Evolutionary conservation across 257 asterid species (phyloP), one percentile per base, ranked within the genome.

Genomic region (Solanum tacnaense): DNA sequence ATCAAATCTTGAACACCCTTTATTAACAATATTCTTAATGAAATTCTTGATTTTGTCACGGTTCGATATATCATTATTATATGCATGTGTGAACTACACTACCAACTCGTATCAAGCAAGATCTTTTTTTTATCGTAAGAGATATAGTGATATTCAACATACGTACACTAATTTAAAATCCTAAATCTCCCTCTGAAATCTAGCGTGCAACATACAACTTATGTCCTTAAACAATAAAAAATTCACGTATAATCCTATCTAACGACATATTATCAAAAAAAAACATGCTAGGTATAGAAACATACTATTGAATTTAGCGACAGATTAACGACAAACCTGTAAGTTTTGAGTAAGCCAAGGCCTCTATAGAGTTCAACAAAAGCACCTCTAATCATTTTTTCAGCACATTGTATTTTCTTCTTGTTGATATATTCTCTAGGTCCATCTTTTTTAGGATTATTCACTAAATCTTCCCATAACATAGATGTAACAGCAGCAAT

Each of bases 341-440:
- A 97, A 31, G 93, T 97, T 86, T 88, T 95, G 0, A 97, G 96
- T 87, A 97, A 90, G 70, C 98, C 96, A 74, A 97, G 98, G 87
- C 99, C 99, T 71, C 95, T 91, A 58, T 96, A 95, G 60, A 97
- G 96, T 87, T 97, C 99, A 68, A 97, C 98, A 94, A 94, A 96
- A 41, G 97, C 99, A 84, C 96, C 94, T 90, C 99, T 88, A 67
- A 97, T 95, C 99, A 95, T 96, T 91, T 97, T 97, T 67, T 96
- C 98, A 44, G 99, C 98, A 88, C 94, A 92, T 84, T 97, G 98
- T 10, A 96, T 93, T 90, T 97, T 95, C 92, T 92, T 94, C 18
- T 94, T 86, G 86, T 92, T 94, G 49, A 94, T 89, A 68, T 84
- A 87, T 38, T 95, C 98, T 38, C 95, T 94, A 25, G 89, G 83